phyloP scores from a whole-genome alignment of 352 stramenopile genomes.

The Pythium brachiatum region DNA sequence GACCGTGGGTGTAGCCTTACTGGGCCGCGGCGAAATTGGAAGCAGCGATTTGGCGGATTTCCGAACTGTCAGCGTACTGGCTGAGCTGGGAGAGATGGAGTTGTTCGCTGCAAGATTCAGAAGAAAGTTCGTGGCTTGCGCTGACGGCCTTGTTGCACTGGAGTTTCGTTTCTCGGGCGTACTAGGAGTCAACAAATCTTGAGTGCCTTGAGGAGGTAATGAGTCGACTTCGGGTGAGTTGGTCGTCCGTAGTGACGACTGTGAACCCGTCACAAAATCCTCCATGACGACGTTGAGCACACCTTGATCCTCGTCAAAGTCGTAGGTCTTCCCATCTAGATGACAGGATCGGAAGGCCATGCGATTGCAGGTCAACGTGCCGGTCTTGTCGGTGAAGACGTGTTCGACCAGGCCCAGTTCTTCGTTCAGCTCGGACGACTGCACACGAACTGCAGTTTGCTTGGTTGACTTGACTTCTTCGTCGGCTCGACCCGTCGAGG shows the following conservation, averaged over 20 bases:
- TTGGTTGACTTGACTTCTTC: neutral
- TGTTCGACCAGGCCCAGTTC: constrained; percentile 95
- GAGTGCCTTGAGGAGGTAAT: neutral
- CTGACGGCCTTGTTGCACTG: constrained; percentile 10
- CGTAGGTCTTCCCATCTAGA: constrained; percentile 73
- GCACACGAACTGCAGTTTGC: constrained; percentile 9
- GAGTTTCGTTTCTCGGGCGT: neutral
- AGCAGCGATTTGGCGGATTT: neutral
- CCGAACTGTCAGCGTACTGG: neutral
- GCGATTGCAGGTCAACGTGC: constrained; percentile 90
- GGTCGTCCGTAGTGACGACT: neutral
- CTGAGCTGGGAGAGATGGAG: constrained; percentile 30
- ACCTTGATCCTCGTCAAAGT: constrained; percentile 33
- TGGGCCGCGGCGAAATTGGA: neutral
- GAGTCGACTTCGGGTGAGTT: neutral
- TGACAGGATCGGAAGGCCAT: constrained; percentile 94
- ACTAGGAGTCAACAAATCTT: no score
- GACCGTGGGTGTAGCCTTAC: neutral
- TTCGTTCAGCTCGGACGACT: constrained; percentile 83
- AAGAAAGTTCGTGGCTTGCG: constrained; percentile 38
- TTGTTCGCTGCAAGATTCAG: constrained; percentile 65
- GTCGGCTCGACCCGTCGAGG: neutral
- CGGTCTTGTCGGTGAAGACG: constrained; percentile 95
- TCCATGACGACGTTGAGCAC: constrained; percentile 16
- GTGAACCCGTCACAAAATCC: neutral